Percentiles rank a stretch among this genome's conserved stretches.
Conservation (phyloP, 805 yeast genomes). For the Candida golubevii region DNA sequence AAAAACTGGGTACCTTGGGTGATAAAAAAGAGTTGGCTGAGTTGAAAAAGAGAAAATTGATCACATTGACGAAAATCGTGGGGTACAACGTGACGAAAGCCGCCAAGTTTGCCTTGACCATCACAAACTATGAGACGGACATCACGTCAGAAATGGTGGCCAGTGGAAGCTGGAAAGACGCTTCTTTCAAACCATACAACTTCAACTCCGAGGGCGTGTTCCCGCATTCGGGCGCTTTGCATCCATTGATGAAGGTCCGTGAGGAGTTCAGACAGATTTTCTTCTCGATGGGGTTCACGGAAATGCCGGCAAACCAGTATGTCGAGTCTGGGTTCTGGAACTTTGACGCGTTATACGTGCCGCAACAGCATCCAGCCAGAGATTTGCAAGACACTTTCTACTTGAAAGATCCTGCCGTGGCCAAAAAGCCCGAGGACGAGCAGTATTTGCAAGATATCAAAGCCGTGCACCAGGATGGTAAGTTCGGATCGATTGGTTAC, state of each 20-base stretch:
- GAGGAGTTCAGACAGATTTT: slow-evolving; percentile 97
- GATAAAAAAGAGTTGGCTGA: slow-evolving; percentile 72
- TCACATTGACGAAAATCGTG: slow-evolving; percentile 63
- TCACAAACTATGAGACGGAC: slow-evolving; percentile 85
- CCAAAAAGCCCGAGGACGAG: slow-evolving; percentile 79
- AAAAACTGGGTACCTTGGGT: slow-evolving; percentile 49
- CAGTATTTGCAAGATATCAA: slow-evolving; percentile 73
- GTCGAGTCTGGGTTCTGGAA: slow-evolving; percentile 99
- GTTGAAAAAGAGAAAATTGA: slow-evolving; percentile 89
- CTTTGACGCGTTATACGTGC: slow-evolving; percentile 92
- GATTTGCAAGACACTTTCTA: slow-evolving; percentile 98
- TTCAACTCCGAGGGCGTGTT: slow-evolving; percentile 90
- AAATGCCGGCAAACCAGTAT: slow-evolving; percentile 98
- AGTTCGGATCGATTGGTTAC: slow-evolving; percentile 93
- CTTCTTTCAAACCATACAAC: slow-evolving; percentile 90
- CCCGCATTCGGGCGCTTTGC: slow-evolving; percentile 89
- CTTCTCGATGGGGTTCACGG: slow-evolving; percentile 96
- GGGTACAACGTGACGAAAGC: slow-evolving; percentile 80
- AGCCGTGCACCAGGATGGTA: slow-evolving; percentile 84
- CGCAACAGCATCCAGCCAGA: slow-evolving; percentile 99
- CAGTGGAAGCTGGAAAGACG: slow-evolving; percentile 75
- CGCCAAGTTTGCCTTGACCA: slow-evolving; percentile 73
- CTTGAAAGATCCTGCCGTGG: slow-evolving; percentile 84
- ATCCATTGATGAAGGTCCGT: slow-evolving; percentile 93
- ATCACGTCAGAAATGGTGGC: slow-evolving; percentile 89